These are phyloP conservation scores for Phytophthora hybrid DNA, from an alignment of 352 stramenopile species.

Conservation along the genomic window DNA sequence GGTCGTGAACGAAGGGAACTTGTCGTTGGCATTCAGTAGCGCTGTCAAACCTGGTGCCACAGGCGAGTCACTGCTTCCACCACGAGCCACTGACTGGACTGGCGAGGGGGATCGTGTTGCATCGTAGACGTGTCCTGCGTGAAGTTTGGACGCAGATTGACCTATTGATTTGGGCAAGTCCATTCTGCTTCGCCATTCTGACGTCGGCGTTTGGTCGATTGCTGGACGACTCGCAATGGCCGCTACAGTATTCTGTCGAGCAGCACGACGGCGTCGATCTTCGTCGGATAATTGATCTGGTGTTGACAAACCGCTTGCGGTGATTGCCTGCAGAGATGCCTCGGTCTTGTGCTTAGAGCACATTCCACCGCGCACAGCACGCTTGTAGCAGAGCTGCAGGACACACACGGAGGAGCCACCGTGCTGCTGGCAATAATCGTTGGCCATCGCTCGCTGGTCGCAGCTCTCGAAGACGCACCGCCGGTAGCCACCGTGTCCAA, in stretches of 20 bases:
- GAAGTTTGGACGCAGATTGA: not conserved
- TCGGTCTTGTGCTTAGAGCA: conserved; percentile 39
- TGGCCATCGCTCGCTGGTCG: conserved; percentile 49
- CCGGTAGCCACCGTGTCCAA: conserved; percentile 61
- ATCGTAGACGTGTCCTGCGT: not conserved
- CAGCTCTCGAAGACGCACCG: conserved; percentile 51
- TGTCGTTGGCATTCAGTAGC: conserved; percentile 16
- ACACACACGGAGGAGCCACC: conserved; percentile 46
- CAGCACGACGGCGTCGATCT: not conserved
- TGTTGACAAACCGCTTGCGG: conserved; percentile 5
- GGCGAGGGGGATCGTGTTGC: not conserved
- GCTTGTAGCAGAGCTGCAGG: conserved; percentile 27
- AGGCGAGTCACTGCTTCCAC: not conserved
- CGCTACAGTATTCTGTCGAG: not conserved
- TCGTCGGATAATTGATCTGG: conserved; percentile 19
- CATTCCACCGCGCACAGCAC: conserved; percentile 39
- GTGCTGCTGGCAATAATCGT: conserved; percentile 55
- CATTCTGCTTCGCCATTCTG: conserved; percentile 8
- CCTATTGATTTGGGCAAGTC: not conserved
- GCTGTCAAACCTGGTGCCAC: conserved; percentile 7
- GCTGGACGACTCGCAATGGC: not conserved
- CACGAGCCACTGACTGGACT: not conserved
- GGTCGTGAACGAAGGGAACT: conserved; percentile 9
- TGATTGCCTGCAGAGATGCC: conserved; percentile 14
- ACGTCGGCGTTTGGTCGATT: not conserved